Percentiles rank a stretch among this genome's conserved stretches.
phyloP scores from a whole-genome alignment of 2,329 filamentous ascomycete genomes.

The Xylariaceae sp. region DNA sequence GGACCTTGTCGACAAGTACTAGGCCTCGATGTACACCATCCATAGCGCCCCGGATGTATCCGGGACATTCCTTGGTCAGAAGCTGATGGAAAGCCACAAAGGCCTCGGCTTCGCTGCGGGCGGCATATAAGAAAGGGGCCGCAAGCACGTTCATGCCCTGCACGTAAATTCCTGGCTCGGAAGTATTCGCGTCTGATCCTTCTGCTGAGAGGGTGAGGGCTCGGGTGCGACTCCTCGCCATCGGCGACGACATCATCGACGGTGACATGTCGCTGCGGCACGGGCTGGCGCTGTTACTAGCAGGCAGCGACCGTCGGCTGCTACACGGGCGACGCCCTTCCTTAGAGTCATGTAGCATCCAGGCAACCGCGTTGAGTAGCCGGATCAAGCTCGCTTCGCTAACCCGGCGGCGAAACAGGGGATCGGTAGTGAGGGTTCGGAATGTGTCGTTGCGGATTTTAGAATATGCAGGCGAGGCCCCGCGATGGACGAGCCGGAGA shows the following conservation, averaged over 20 bases:
- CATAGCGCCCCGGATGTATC: constrained; percentile 93
- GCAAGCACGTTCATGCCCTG: constrained; percentile 99
- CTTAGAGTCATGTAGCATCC: constrained; percentile 80
- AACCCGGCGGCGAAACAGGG: constrained; percentile 91
- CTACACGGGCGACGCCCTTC: constrained; percentile 37
- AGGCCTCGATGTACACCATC: constrained; percentile 92
- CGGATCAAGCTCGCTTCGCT: constrained; percentile 93
- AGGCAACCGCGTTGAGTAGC: constrained; percentile 89
- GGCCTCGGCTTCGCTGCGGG: constrained; percentile 88
- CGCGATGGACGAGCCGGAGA: constrained; percentile 82
- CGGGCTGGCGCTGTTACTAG: constrained; percentile 35
- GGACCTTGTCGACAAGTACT: constrained; percentile 82
- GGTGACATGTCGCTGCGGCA: constrained; percentile 36
- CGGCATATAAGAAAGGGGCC: constrained; percentile 90
- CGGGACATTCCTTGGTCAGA: constrained; percentile 81
- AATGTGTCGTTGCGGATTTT: constrained; percentile 99
- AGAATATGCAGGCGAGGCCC: constrained; percentile 87
- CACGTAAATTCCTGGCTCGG: constrained; percentile 80
- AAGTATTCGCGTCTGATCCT: constrained; percentile 53
- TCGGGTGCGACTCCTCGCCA: constrained; percentile 47
- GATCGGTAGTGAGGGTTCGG: constrained; percentile 90
- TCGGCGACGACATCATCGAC: constrained; percentile 39
- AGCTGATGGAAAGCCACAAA: constrained; percentile 87
- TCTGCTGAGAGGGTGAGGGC: constrained; percentile 58
- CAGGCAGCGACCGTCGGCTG: constrained; percentile 30